Base-by-base conservation (phyloP, 1,139 yeast genomes). In the Saccharomyces hybrid region DNA sequence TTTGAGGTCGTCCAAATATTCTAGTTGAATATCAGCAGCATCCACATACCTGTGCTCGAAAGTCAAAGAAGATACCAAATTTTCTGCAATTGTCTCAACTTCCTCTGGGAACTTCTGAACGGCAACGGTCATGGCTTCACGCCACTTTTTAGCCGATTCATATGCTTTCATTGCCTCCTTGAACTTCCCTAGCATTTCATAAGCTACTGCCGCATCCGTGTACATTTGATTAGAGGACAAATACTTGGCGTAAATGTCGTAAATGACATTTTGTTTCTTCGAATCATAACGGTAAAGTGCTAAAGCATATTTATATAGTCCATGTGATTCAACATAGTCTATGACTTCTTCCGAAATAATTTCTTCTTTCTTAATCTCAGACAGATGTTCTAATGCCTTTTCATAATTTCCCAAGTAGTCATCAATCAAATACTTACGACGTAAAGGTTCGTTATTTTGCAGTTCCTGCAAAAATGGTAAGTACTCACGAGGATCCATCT, bases 401-500 rank as follows among this genome's bases (percentile, higher is more conserved):
- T 77, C 79, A 66, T 78, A 76, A 48, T 83, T 79, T 64, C 84
- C 82, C 69, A 95, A 78, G 66, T 84, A 78, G 53, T 88, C 86
- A 67, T 95, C 99, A 62, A 95, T 87, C 66, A 83, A n/a, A n/a
- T n/a, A n/a, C n/a, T 80, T 78, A 63, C 84, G 82, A 56, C 96
- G 80, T 51, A 82, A 71, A 20, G 81, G 83, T 0, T 80, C 75
- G 68, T 86, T 87, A 38, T 80, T 80, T 61, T 88, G 87, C 54
- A 95, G 75, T 54, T 82, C 79, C 65, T 90, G 96, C 61, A 95
- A 76, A 70, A 93, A 95, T 52, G 99, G 97, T 53, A 95, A 74
- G 65, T 93, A 95, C 70, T 95, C 99, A 66, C 91, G 89, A 28
- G 99, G 99, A 73, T 95, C 99, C 78, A 86, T 90, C 70, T 93